Conservation (phyloP, 2,329 filamentous ascomycete genomes). For the Alternaria panax region DNA sequence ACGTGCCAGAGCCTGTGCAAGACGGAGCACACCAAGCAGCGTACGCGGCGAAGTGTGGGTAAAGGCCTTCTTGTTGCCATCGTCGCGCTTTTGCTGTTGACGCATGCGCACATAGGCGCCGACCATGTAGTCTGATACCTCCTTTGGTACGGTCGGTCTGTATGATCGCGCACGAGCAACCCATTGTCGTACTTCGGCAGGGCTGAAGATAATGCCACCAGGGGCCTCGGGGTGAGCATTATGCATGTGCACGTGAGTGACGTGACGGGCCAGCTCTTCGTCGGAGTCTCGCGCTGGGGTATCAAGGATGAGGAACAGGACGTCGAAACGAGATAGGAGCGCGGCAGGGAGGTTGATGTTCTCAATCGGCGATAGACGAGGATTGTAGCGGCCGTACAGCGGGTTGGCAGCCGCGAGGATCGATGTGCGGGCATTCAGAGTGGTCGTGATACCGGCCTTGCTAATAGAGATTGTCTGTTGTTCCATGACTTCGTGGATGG, state of each 20-base stretch:
- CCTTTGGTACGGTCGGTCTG: slow-evolving; percentile 83
- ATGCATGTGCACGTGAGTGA: slow-evolving; percentile 97
- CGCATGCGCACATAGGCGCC: slow-evolving; percentile 96
- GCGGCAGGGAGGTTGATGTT: slow-evolving; percentile 99
- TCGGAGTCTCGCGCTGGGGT: slow-evolving; percentile 89
- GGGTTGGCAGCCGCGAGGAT: slow-evolving; percentile 97
- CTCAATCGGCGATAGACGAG: slow-evolving; percentile 93
- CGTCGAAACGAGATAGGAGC: slow-evolving; percentile 93
- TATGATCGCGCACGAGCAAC: slow-evolving; percentile 90
- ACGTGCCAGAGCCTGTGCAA: slow-evolving; percentile 91
- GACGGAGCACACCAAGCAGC: slow-evolving; percentile 87
- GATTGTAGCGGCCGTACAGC: slow-evolving; percentile 97
- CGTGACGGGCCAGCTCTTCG: slow-evolving; percentile 92
- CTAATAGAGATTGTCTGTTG: slow-evolving; percentile 87
- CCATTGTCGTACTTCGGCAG: slow-evolving; percentile 93
- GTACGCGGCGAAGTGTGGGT: slow-evolving; percentile 94
- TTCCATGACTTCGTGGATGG: slow-evolving; percentile 89
- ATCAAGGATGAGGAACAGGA: slow-evolving; percentile 96
- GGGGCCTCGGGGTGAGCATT: slow-evolving; percentile 82
- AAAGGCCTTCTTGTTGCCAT: slow-evolving; percentile 90
- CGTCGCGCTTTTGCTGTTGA: slow-evolving; percentile 88
- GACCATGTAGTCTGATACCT: slow-evolving; percentile 93
- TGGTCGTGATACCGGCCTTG: slow-evolving; percentile 95
- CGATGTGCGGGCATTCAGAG: slow-evolving; percentile 92
- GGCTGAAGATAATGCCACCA: slow-evolving; percentile 79